phyloP scores from a whole-genome alignment of 139 green algal species.

The Chlamydomonas sphaeroides region DNA sequence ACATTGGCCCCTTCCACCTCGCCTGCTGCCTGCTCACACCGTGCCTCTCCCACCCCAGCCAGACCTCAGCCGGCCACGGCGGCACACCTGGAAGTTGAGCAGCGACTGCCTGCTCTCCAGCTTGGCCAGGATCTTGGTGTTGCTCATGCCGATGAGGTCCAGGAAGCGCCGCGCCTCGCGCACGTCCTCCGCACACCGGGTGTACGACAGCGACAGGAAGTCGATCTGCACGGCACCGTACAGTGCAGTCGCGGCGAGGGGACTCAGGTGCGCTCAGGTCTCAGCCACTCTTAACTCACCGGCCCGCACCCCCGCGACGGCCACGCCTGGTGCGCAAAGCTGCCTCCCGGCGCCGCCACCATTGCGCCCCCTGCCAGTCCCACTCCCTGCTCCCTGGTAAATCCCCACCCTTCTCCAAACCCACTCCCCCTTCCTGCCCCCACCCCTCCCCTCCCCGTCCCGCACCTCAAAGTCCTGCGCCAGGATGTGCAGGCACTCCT shows the following conservation, averaged over 20 bases:
- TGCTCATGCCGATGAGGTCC: slow-evolving; percentile 68
- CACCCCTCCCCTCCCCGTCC: background rate
- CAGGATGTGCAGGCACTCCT: slow-evolving; percentile 64
- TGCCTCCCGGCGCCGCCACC: too few relatives aligned
- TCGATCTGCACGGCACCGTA: too few relatives aligned
- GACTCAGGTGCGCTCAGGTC: too few relatives aligned
- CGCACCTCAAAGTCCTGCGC: slow-evolving; percentile 40
- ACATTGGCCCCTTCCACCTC: background rate
- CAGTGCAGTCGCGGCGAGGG: too few relatives aligned
- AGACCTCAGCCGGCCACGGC: too few relatives aligned
- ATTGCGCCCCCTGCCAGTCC: too few relatives aligned
- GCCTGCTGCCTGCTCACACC: too few relatives aligned
- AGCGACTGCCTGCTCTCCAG: slow-evolving; percentile 69
- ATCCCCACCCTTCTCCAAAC: background rate
- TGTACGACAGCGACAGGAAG: slow-evolving; percentile 85
- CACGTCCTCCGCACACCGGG: slow-evolving; percentile 77
- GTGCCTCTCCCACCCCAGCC: too few relatives aligned
- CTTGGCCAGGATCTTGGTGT: slow-evolving; percentile 89
- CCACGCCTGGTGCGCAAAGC: too few relatives aligned
- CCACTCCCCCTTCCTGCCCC: background rate
- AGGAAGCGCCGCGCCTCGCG: slow-evolving; percentile 77
- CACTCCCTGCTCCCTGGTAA: too few relatives aligned
- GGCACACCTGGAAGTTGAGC: slow-evolving; percentile 55
- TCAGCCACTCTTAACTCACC: too few relatives aligned
- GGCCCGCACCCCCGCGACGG: too few relatives aligned